Evolutionary conservation across 306 rosid species (phyloP).

Genomic region (Castanopsis chinensis): DNA sequence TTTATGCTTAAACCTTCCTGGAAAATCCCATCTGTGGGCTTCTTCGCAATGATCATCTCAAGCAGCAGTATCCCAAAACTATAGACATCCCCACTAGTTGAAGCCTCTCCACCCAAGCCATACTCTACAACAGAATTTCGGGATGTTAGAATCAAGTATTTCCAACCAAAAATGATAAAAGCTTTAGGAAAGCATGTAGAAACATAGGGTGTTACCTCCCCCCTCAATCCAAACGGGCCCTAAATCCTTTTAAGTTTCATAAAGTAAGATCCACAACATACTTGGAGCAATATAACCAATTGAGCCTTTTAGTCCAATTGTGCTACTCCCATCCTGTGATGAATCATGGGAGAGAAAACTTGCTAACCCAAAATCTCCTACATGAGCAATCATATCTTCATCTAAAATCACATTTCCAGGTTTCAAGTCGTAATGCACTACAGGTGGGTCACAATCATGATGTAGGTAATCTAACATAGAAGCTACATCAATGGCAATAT

Average conservation of each 20-base stretch:
- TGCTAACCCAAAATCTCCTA: conserved; percentile 49
- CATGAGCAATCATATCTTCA: conserved; percentile 42
- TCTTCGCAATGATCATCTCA: conserved; percentile 37
- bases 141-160: not conserved
- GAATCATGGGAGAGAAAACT: conserved; percentile 32
- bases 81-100: conserved; percentile 39
- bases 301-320: conserved; percentile 34
- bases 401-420: conserved; percentile 42
- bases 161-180: not conserved
- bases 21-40: conserved; percentile 40
- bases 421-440: conserved; percentile 46
- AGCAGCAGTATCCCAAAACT: conserved; percentile 38
- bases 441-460: conserved; percentile 39
- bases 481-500: conserved; percentile 42
- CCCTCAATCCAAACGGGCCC: too few species aligned
- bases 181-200: not conserved
- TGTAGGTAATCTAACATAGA: conserved; percentile 46
- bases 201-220: not conserved
- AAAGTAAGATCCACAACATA: not conserved
- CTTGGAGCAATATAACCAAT: conserved; percentile 52
- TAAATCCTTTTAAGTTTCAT: too few species aligned
- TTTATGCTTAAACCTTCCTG: conserved; percentile 34
- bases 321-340: conserved; percentile 19
- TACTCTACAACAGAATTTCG: conserved; percentile 35
- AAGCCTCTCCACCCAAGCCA: conserved; percentile 36